These are phyloP conservation scores for Thamnidium elegans DNA, from an alignment of 192 early-diverging fungal species.

Conservation along the genomic window DNA sequence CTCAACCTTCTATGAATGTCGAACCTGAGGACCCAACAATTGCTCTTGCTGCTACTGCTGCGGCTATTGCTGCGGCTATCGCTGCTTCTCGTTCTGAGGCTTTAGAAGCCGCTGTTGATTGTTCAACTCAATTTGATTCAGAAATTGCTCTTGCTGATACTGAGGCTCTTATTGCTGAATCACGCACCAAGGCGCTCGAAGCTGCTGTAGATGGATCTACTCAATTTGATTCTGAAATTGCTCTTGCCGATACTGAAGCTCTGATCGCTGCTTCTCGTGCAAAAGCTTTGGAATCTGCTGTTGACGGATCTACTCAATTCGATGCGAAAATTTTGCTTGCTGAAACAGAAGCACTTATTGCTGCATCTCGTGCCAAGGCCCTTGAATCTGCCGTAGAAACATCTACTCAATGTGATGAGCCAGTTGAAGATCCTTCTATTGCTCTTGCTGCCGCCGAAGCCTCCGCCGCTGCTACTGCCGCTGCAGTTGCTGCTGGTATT, in stretches of 20 bases:
- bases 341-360: neutral
- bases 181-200: conserved; percentile 8
- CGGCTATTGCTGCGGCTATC: conserved; percentile 31
- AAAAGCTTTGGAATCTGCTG: neutral
- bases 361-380: neutral
- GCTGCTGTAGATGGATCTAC: conserved; percentile 3
- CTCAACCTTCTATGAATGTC: conserved; percentile 6
- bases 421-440: neutral
- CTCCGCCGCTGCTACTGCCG: neutral
- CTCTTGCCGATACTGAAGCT: neutral
- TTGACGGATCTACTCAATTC: neutral
- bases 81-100: neutral
- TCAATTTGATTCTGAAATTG: neutral
- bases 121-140: neutral
- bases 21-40: conserved; percentile 17
- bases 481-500: neutral
- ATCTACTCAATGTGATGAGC: neutral
- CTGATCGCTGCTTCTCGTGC: neutral
- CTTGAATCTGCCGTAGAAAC: neutral
- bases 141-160: neutral
- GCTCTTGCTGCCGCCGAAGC: neutral
- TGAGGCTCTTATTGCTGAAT: conserved; percentile 7
- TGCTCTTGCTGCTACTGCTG: conserved; percentile 30
- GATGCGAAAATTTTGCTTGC: neutral
- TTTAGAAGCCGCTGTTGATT: neutral